Percentiles rank a stretch among this genome's conserved stretches.
phyloP scores from a whole-genome alignment of 2,329 filamentous ascomycete species.

The Sporothrix euskadiensis region DNA sequence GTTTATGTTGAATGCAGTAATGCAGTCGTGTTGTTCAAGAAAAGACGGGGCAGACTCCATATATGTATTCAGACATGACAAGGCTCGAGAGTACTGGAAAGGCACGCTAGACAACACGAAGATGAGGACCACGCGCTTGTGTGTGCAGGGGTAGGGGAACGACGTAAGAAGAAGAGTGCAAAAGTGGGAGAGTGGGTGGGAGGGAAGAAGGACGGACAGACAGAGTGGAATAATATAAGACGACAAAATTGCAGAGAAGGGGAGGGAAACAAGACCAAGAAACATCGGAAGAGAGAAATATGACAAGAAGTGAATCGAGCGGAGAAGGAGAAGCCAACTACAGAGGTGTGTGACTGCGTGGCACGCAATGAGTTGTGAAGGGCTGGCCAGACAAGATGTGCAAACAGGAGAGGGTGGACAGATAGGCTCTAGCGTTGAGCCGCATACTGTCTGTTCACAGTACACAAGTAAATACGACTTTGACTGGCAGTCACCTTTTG shows the following conservation, averaged over 20 bases:
- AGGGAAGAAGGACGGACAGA: not conserved
- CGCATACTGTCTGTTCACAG: not conserved
- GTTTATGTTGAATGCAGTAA: constrained; percentile 11
- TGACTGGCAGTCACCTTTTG: not conserved
- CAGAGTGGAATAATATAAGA: constrained; percentile 3
- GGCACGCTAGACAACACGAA: not conserved
- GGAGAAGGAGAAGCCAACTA: not conserved
- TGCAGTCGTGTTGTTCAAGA: not conserved
- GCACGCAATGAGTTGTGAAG: not conserved
- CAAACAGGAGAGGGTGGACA: constrained; percentile 10
- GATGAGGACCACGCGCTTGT: constrained; percentile 3
- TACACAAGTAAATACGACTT: not conserved
- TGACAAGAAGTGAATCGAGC: not conserved
- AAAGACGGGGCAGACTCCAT: constrained; percentile 15
- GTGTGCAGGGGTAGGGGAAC: not conserved
- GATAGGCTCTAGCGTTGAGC: not conserved
- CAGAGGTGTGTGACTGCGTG: not conserved
- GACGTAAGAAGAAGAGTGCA: not conserved
- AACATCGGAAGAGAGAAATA: not conserved
- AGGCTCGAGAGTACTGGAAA: not conserved
- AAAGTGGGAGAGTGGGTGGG: not conserved
- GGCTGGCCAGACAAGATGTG: not conserved
- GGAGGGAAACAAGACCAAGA: not conserved
- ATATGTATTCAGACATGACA: not conserved
- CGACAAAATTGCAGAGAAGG: not conserved